Evolutionary conservation across 768 basidiomycete genomes (phyloP).

Genomic region (Russula abietina): DNA sequence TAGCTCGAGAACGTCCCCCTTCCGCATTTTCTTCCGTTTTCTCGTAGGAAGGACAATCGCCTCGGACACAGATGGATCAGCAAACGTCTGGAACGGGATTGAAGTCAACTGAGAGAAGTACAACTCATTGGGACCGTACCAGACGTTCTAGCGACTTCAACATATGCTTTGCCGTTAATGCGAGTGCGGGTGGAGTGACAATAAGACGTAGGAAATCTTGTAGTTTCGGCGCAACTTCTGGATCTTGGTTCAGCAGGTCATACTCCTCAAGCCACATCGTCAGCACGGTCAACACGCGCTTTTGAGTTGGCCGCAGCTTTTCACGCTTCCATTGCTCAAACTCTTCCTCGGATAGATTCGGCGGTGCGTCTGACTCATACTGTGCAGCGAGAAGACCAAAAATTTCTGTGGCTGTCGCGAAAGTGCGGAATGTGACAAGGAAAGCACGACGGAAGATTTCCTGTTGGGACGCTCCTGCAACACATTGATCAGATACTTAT

Average conservation of each 20-base stretch:
- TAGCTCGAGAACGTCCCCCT: constrained; percentile 53
- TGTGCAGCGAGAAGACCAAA: constrained; percentile 63
- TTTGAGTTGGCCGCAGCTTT: constrained; percentile 57
- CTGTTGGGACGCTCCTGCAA: constrained; percentile 27
- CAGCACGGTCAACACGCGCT: constrained; percentile 52
- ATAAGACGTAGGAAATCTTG: constrained; percentile 48
- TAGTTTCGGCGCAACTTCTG: constrained; percentile 50
- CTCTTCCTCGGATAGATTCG: constrained; percentile 44
- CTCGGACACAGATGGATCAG: constrained; percentile 9
- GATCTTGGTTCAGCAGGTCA: constrained; percentile 57
- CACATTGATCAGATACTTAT: background rate
- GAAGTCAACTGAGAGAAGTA: background rate
- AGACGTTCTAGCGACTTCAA: constrained; percentile 48
- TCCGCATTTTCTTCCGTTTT: constrained; percentile 40
- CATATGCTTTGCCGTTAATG: constrained; percentile 43
- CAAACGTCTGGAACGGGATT: constrained; percentile 19
- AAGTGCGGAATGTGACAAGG: constrained; percentile 77
- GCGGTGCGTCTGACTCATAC: constrained; percentile 49
- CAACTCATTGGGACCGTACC: constrained; percentile 37
- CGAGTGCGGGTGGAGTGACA: constrained; percentile 36
- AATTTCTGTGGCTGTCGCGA: constrained; percentile 60
- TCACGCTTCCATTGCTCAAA: constrained; percentile 59
- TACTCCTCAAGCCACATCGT: constrained; percentile 58
- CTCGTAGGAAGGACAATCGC: constrained; percentile 19
- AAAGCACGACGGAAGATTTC: constrained; percentile 54